These are phyloP conservation scores for Graphilbum sp. DNA, from an alignment of 2,329 filamentous ascomycete genomes.

Conservation along the genomic window DNA sequence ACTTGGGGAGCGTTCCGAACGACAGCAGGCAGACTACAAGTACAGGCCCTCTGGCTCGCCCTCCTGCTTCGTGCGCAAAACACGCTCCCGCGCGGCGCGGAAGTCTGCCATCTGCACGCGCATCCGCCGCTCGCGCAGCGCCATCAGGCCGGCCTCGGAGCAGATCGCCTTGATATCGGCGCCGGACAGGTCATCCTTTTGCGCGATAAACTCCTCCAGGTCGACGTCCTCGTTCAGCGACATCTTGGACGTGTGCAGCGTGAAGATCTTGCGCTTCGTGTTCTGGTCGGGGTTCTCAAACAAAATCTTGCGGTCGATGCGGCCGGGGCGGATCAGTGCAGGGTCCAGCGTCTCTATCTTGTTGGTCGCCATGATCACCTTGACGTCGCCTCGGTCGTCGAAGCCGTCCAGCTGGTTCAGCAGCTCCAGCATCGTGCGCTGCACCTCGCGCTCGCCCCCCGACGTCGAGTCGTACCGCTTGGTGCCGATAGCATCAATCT, in stretches of 20 bases:
- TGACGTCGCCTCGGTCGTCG: conserved; percentile 95
- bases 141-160: conserved; percentile 89
- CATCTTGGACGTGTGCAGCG: conserved; percentile 97
- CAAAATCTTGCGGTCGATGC: conserved; percentile 94
- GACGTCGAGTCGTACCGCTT: conserved; percentile 98
- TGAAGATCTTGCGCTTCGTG: conserved; percentile 96
- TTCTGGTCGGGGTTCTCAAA: conserved; percentile 61
- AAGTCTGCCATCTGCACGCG: conserved; percentile 98
- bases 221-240: conserved; percentile 93
- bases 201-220: conserved; percentile 92
- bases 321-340: conserved; percentile 85
- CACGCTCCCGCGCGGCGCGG: conserved; percentile 76
- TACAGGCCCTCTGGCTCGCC: conserved; percentile 97
- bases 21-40: too few relatives aligned
- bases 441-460: conserved; percentile 90
- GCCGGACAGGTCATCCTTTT: conserved; percentile 94
- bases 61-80: conserved; percentile 96
- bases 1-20: too few relatives aligned
- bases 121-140: conserved; percentile 88
- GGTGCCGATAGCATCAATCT: conserved; percentile 96
- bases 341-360: conserved; percentile 98
- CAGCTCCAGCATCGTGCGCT: conserved; percentile 95
- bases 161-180: conserved; percentile 99
- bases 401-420: conserved; percentile 98
- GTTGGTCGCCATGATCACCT: conserved; percentile 99